These are phyloP conservation scores for Hymenoscyphus linearis DNA, from an alignment of 2,329 filamentous ascomycete genomes.

Conservation along the genomic window DNA sequence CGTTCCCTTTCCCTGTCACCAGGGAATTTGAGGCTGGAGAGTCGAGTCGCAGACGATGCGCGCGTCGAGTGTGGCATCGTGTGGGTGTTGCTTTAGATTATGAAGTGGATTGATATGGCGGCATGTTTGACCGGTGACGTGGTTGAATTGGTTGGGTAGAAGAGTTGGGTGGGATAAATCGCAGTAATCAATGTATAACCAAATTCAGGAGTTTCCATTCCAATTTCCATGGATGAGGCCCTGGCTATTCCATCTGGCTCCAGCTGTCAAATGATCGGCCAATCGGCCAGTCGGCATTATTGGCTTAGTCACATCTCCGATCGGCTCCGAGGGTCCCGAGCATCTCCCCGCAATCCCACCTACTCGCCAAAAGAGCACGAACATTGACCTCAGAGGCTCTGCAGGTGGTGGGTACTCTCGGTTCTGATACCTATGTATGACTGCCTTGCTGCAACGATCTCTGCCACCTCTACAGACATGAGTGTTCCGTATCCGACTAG, in stretches of 20 bases:
- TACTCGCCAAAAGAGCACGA: background rate
- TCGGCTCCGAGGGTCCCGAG: background rate
- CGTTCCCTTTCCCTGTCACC: slow-evolving; percentile 22
- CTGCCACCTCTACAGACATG: no score
- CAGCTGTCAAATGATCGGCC: no score
- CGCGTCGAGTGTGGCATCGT: slow-evolving; percentile 41
- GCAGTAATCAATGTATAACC: background rate
- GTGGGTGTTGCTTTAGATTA: background rate
- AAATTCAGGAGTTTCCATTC: background rate
- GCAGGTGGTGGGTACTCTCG: no score
- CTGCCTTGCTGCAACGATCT: no score
- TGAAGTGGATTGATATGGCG: background rate
- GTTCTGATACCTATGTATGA: no score
- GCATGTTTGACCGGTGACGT: background rate
- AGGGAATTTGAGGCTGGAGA: slow-evolving; percentile 29
- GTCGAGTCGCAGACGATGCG: slow-evolving; percentile 33
- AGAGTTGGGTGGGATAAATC: background rate
- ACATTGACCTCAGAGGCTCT: no score
- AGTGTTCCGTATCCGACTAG: no score
- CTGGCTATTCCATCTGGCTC: background rate
- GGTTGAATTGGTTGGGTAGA: background rate
- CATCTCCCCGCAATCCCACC: background rate
- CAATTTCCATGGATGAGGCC: background rate
- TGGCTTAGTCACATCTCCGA: background rate
- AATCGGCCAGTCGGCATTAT: background rate